These are phyloP conservation scores for Austroboletus niveus DNA, from an alignment of 1,284 basidiomycete genomes.

Conservation along the genomic window DNA sequence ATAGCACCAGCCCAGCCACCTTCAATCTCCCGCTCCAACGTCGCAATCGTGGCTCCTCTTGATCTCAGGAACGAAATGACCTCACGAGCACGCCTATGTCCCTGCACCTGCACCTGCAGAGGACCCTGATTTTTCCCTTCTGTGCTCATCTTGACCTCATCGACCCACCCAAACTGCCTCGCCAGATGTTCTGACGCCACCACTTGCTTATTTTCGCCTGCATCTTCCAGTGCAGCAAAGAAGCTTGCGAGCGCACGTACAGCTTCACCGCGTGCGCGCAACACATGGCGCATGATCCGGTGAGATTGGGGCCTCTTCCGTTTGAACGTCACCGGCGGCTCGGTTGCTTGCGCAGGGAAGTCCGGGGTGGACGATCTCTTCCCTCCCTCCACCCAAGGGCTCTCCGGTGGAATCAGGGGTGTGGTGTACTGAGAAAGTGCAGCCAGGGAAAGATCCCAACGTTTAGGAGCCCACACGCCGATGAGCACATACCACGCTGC, in stretches of 20 bases:
- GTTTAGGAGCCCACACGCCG: slow-evolving; percentile 85
- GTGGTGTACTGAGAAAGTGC: slow-evolving; percentile 75
- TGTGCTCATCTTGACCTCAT: slow-evolving; percentile 24
- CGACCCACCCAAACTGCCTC: slow-evolving; percentile 47
- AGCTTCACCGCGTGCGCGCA: slow-evolving; percentile 78
- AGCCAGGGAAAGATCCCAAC: slow-evolving; percentile 70
- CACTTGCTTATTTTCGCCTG: slow-evolving; percentile 46
- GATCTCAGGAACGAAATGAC: slow-evolving; percentile 60
- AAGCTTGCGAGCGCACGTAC: slow-evolving; percentile 69
- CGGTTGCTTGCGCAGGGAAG: slow-evolving; percentile 27
- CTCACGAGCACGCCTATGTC: slow-evolving; percentile 61
- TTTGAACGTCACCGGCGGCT: slow-evolving; percentile 42
- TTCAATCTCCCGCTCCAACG: slow-evolving; percentile 45
- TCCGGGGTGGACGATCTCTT: slow-evolving; percentile 33
- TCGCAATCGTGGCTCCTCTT: slow-evolving; percentile 64
- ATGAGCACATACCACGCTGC: slow-evolving; percentile 89
- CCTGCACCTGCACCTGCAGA: slow-evolving; percentile 36
- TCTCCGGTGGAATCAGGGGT: slow-evolving; percentile 62
- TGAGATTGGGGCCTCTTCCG: slow-evolving; percentile 68
- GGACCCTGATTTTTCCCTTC: slow-evolving; percentile 28
- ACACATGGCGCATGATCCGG: slow-evolving; percentile 80
- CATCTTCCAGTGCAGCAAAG: slow-evolving; percentile 63
- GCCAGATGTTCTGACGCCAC: slow-evolving; percentile 63
- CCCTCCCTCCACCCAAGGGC: slow-evolving; percentile 61
- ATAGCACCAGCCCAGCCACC: slow-evolving; percentile 59